Base-by-base conservation (phyloP, 768 basidiomycete species). In the Cyclocybe aegerita region DNA sequence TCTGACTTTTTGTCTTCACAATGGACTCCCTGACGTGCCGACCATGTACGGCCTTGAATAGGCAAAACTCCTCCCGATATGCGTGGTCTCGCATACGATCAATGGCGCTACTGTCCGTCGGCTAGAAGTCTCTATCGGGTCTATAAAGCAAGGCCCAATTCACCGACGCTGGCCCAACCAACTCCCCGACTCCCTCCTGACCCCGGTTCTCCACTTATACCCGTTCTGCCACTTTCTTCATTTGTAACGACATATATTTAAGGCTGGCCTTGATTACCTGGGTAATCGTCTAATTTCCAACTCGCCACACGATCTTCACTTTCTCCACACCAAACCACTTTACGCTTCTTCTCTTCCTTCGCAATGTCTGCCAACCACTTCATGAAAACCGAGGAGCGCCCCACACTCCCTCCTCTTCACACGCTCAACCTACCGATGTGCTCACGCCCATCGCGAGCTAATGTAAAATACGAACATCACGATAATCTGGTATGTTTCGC, bases 371-470 rank as follows among this genome's bases (percentile, higher is more conserved):
- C 14, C 31, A 17, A 15, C 5, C 33, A 32, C 15, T 45, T 45
- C 40, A 56, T 43, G 32, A 44, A 40, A 46, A 46, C 46, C 23
- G 47, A 59, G 23, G 48, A 48, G 35, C 79, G 79, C 31, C 80
- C 80, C 16, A 78, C 73, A 1, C 76, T 84, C 9, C 82, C 82
- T 10, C 68, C 82, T 9, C 70, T 84, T 9, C 77, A 70, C 49
- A 66, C 78, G 8, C 77, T 82, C 48, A 63, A 75, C 46, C 71
- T 82, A 37, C 59, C 59, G 11, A 62, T 61, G 56, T 65, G 51
- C 39, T 56, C 56, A 46, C 47, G 46, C 43, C 38, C 50, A 46
- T 44, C 23, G 35, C 38, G 50, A 48, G 36, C 50, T 52, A 63
- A 64, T 54, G 51, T 56, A 61, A 44, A 40, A 46, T 53, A 60